A percentile compares a stretch with the other conserved stretches of the same genome.
Conservation (phyloP, 2,329 filamentous ascomycete species). For the Dendrostoma leiphaemia region DNA sequence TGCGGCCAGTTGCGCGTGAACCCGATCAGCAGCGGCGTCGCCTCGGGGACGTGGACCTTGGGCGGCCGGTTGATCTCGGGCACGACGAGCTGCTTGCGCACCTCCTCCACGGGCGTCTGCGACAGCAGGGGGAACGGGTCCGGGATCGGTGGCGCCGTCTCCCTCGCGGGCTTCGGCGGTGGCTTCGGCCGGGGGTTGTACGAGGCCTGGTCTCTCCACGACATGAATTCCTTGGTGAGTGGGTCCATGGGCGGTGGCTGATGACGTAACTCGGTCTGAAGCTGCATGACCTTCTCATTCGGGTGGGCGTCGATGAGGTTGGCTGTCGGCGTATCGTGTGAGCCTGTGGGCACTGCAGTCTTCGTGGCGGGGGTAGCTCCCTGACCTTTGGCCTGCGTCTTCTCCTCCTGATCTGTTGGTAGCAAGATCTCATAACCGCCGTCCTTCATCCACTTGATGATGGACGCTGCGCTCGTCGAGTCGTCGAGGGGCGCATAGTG, state of each 20-base stretch:
- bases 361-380: neutral
- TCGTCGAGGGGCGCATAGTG: neutral
- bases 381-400: slow-evolving; percentile 9
- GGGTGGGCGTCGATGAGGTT: neutral
- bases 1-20: slow-evolving; percentile 53
- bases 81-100: slow-evolving; percentile 18
- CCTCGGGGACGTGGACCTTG: slow-evolving; percentile 31
- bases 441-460: slow-evolving; percentile 18
- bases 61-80: slow-evolving; percentile 33
- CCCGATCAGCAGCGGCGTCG: slow-evolving; percentile 44
- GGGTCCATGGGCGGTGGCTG: slow-evolving; percentile 19
- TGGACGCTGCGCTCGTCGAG: slow-evolving; percentile 11
- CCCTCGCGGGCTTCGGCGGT: slow-evolving; percentile 31
- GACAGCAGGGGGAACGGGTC: slow-evolving; percentile 39
- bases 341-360: slow-evolving; percentile 4
- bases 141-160: slow-evolving; percentile 27
- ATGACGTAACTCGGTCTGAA: slow-evolving; percentile 10
- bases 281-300: slow-evolving; percentile 9
- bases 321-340: neutral
- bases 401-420: slow-evolving; percentile 14
- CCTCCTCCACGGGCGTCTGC: slow-evolving; percentile 24
- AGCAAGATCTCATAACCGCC: slow-evolving; percentile 19
- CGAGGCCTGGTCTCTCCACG: slow-evolving; percentile 11
- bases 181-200: slow-evolving; percentile 23
- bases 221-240: slow-evolving; percentile 14